Evolutionary conservation across 306 rosid genomes (phyloP), one percentile per base, ranked within the genome.

Genomic region (Glycine soja): DNA sequence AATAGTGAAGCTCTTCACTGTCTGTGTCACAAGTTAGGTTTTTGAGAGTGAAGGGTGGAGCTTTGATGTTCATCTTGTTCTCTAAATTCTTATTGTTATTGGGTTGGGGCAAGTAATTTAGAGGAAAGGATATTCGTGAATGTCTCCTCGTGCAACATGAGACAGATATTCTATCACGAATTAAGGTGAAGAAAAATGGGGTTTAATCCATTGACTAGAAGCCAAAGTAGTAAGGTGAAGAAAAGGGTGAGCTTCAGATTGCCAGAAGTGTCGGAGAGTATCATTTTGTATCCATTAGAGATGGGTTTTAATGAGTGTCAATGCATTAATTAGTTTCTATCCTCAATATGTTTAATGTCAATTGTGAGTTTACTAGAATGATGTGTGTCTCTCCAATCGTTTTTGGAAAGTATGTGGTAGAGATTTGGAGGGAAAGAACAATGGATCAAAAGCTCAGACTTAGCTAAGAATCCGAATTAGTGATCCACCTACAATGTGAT

Each of bases 231-330:
- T 7, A 81, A 81, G 73, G 62, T 32, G 58, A 88, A 73, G 89
- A 90, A 86, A 84, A 78, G 79, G 67, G 91, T 85, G 10, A 90
- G 81, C 67, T 88, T 86, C 81, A 83, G 50, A 63, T 40, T 61
- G 7, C 93, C 88, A 69, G 84, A 86, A 82, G 90, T 76, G 62
- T 85, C 89, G 0, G 95, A 91, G 65, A 83, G 79, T 42, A 73
- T 89, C 63, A 88, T 85, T 76, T 65, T 87, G 48, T 19, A 76
- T 52, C 76, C 88, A 72, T 57, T 84, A 63, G 63, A 82, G 8
- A 61, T 24, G 50, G 73, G 79, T 15, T 65, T 50, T 38, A 48
- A 54, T 16, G 24, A 81, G 54, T 52, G 74, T 18, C 7, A 38
- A 51, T 51, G 14, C 34, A 42, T 42, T 24, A 24, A 24, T 24